Evolutionary conservation across 2,329 filamentous ascomycete genomes (phyloP).

Genomic region (Alternaria triticimaculans): DNA sequence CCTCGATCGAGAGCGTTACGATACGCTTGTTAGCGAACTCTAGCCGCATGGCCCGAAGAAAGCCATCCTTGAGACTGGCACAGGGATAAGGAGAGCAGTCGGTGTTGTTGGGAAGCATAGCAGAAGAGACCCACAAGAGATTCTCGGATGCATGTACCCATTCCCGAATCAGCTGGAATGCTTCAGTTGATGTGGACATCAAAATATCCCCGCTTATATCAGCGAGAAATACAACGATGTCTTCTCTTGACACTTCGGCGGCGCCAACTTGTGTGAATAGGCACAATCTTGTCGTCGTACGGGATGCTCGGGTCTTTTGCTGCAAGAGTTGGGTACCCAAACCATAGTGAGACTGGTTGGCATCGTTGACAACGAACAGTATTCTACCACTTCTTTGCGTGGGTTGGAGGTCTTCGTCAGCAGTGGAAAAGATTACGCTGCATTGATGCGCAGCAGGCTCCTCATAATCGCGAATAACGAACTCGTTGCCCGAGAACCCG

Average conservation of each 20-base stretch:
- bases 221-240: background rate
- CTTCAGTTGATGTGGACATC: background rate
- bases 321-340: background rate
- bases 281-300: background rate
- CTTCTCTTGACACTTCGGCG: background rate
- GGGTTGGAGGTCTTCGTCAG: background rate
- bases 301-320: background rate
- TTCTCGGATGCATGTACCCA: background rate
- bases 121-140: background rate
- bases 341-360: background rate
- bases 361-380: background rate
- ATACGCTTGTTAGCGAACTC: background rate
- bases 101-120: background rate
- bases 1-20: background rate
- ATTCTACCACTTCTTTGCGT: background rate
- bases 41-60: background rate
- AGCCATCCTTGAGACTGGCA: background rate
- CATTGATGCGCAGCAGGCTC: background rate
- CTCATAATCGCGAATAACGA: background rate
- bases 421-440: background rate
- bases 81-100: background rate
- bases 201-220: background rate
- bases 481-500: background rate
- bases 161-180: background rate
- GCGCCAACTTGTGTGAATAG: background rate